Evolutionary conservation across 140 eudicot species (phyloP).

Genomic region (Ambrosia hybrid): DNA sequence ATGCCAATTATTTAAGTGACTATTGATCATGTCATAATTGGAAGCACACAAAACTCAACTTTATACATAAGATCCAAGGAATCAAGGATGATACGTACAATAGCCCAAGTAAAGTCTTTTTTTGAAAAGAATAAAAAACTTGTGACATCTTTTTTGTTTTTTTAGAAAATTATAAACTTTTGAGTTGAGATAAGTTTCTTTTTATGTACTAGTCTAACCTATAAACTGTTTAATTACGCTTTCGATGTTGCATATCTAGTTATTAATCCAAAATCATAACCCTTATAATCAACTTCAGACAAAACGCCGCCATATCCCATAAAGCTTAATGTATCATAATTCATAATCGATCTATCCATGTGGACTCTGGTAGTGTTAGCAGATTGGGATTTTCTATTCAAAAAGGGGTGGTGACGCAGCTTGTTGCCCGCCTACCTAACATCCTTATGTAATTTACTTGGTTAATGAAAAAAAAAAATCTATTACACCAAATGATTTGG

Average conservation of each 20-base stretch:
- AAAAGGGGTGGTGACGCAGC: too few species aligned
- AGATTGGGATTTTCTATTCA: too few species aligned
- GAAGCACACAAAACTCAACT: slow-evolving; percentile 14
- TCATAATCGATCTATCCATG: neutral
- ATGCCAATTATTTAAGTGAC: slow-evolving; percentile 14
- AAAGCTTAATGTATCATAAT: slow-evolving; percentile 1
- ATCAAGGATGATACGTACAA: too few species aligned
- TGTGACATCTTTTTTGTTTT: too few species aligned
- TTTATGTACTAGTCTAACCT: neutral
- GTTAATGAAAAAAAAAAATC: too few species aligned
- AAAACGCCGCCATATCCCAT: neutral
- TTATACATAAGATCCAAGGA: slow-evolving; percentile 6
- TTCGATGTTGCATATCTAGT: neutral
- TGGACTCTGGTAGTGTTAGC: neutral
- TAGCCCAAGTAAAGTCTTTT: neutral
- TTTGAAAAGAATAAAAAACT: neutral
- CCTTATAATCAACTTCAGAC: neutral
- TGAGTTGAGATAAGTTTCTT: neutral
- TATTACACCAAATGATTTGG: neutral
- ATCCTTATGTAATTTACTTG: too few species aligned
- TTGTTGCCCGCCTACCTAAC: too few species aligned
- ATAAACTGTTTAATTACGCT: neutral
- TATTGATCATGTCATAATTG: neutral
- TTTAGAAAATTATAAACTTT: neutral
- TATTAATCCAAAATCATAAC: neutral